These are phyloP conservation scores for Schwanniomyces occidentalis DNA, from an alignment of 805 yeast genomes.

Conservation along the genomic window DNA sequence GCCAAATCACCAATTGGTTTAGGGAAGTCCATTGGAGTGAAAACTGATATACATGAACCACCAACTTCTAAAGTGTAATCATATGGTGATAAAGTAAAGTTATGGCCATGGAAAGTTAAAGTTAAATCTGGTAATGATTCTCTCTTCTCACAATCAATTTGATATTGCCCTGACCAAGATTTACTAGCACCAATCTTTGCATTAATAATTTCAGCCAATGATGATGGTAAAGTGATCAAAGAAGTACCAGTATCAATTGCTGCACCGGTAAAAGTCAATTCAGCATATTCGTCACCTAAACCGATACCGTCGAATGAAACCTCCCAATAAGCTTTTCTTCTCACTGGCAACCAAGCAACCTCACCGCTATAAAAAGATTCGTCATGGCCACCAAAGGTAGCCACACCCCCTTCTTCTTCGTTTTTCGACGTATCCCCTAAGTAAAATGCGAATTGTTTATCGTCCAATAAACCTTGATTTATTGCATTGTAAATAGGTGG, in stretches of 20 bases:
- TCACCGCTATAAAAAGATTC: slow-evolving; percentile 74
- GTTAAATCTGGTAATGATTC: slow-evolving; percentile 88
- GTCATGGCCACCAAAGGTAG: slow-evolving; percentile 94
- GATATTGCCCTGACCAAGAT: slow-evolving; percentile 97
- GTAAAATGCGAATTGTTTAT: slow-evolving; percentile 84
- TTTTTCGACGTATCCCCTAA: slow-evolving; percentile 74
- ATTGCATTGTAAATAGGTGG: slow-evolving; percentile 95
- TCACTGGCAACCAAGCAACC: slow-evolving; percentile 93
- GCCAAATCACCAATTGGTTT: slow-evolving; percentile 96
- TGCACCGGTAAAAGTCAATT: slow-evolving; percentile 82
- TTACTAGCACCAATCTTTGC: slow-evolving; percentile 96
- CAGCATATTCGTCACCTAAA: slow-evolving; percentile 89
- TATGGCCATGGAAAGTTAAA: slow-evolving; percentile 83
- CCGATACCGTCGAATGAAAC: slow-evolving; percentile 89
- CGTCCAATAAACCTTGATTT: slow-evolving; percentile 75
- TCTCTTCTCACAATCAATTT: slow-evolving; percentile 86
- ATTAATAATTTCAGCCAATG: slow-evolving; percentile 92
- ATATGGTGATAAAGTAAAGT: slow-evolving; percentile 84
- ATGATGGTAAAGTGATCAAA: slow-evolving; percentile 90
- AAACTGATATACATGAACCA: slow-evolving; percentile 94
- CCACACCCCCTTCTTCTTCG: slow-evolving; percentile 80
- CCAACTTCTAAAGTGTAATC: slow-evolving; percentile 94
- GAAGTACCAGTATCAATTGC: slow-evolving; percentile 99
- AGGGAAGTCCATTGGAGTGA: slow-evolving; percentile 97
- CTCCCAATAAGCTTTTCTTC: slow-evolving; percentile 99